phyloP scores from a whole-genome alignment of 1,139 yeast genomes.

The Yamadazyma friedrichii region DNA sequence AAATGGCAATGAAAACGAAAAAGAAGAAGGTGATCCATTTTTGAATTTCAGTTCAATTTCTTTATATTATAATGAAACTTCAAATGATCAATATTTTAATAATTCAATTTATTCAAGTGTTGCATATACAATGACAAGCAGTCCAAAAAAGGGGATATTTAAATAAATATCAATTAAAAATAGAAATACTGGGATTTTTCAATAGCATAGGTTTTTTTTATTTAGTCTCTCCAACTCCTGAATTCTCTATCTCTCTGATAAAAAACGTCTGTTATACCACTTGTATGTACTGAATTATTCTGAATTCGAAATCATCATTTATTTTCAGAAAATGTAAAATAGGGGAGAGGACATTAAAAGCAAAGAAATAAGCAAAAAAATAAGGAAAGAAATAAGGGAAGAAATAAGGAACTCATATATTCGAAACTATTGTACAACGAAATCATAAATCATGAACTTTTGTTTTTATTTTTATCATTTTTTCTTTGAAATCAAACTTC shows the following conservation, averaged over 20 bases:
- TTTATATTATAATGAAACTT: conserved; percentile 66
- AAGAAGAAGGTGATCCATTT: conserved; percentile 64
- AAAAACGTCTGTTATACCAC: no score
- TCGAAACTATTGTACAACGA: background rate
- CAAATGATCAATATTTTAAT: conserved; percentile 21
- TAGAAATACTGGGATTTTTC: no score
- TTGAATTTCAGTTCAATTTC: conserved; percentile 87
- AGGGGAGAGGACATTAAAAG: no score
- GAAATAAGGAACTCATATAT: background rate
- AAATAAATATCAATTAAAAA: conserved; percentile 1
- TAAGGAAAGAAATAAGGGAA: no score
- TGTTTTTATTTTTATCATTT: no score
- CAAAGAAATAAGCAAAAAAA: no score
- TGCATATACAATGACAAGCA: conserved; percentile 55
- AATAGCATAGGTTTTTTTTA: background rate
- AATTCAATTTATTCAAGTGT: conserved; percentile 60
- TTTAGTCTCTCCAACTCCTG: no score
- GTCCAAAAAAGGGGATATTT: conserved; percentile 14
- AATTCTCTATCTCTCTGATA: background rate
- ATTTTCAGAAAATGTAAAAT: no score
- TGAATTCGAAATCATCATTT: no score
- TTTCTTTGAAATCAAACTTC: background rate
- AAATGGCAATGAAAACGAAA: background rate
- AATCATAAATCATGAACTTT: conserved; percentile 2
- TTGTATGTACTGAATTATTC: no score